Evolutionary conservation across 306 rosid genomes (phyloP).

Genomic region (Trichosanthes cucumerina): DNA sequence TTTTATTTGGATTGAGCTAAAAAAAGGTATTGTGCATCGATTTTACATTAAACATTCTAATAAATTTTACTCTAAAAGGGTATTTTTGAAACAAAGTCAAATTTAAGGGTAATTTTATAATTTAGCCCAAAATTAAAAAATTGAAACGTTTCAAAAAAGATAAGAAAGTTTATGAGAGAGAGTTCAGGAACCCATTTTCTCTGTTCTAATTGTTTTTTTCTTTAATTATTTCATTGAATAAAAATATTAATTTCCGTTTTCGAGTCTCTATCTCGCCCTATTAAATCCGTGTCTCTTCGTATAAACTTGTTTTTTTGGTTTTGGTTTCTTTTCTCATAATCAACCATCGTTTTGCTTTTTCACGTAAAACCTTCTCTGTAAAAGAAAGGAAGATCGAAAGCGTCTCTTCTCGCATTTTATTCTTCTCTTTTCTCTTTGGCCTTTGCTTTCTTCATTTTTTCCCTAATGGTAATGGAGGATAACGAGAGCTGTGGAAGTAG

Average conservation of each 20-base stretch:
- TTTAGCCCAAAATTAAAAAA: background rate
- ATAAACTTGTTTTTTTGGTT: slow-evolving; percentile 9
- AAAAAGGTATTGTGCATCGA: too few species aligned
- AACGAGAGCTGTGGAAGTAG: slow-evolving; percentile 68
- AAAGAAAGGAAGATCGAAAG: background rate
- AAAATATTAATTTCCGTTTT: background rate
- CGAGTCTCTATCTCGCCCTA: background rate
- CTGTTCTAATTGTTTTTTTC: background rate
- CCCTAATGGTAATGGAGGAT: slow-evolving; percentile 50
- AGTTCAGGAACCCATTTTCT: background rate
- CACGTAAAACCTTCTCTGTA: slow-evolving; percentile 19
- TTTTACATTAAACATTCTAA: too few species aligned
- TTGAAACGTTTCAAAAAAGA: background rate
- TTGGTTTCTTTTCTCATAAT: slow-evolving; percentile 15
- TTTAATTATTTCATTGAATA: background rate
- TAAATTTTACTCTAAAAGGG: too few species aligned
- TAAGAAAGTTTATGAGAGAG: background rate
- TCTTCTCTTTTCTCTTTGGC: background rate
- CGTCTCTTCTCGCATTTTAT: background rate
- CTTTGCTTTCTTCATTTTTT: background rate
- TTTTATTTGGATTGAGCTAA: too few species aligned
- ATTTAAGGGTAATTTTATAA: too few species aligned
- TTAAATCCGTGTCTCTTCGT: background rate
- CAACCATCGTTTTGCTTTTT: slow-evolving; percentile 4
- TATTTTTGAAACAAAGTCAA: too few species aligned